Percentiles rank a stretch among this genome's conserved stretches.
Evolutionary conservation across 768 basidiomycete species (phyloP).

Genomic region (Zangia roseola): DNA sequence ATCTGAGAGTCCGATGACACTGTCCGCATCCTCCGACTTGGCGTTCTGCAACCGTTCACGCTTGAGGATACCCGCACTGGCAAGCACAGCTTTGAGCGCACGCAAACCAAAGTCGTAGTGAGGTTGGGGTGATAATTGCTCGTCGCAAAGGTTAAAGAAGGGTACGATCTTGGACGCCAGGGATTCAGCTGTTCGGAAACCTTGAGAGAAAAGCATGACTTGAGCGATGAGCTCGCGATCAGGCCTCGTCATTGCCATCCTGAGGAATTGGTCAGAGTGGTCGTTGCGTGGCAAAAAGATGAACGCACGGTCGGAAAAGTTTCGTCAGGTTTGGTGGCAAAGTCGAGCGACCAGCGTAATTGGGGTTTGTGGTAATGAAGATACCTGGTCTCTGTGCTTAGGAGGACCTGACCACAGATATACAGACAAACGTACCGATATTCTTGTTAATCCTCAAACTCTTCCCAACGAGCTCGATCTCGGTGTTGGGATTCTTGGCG

Average conservation of each 20-base stretch:
- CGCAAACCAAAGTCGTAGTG: slow-evolving; percentile 99
- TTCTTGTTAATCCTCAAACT: slow-evolving; percentile 90
- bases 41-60: slow-evolving; percentile 72
- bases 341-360: slow-evolving; percentile 95
- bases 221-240: slow-evolving; percentile 98
- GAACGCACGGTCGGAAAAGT: slow-evolving; percentile 83
- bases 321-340: slow-evolving; percentile 87
- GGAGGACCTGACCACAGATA: not conserved
- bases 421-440: slow-evolving; percentile 56
- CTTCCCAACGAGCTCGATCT: slow-evolving; percentile 96
- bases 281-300: not conserved
- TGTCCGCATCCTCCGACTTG: slow-evolving; percentile 40
- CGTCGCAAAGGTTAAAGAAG: slow-evolving; percentile 98
- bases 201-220: slow-evolving; percentile 99
- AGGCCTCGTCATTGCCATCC: slow-evolving; percentile 99
- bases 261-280: slow-evolving; percentile 32
- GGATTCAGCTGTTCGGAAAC: slow-evolving; percentile 95
- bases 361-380: slow-evolving; percentile 99
- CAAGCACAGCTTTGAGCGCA: slow-evolving; percentile 93
- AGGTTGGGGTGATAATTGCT: slow-evolving; percentile 94
- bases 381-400: slow-evolving; percentile 56
- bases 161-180: slow-evolving; percentile 99
- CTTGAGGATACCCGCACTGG: slow-evolving; percentile 97
- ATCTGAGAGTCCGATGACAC: slow-evolving; percentile 61
- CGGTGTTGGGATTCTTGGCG: slow-evolving; percentile 79